Conservation (phyloP, 129 eudicot genomes). For the Chrysanthemum makinoi region DNA sequence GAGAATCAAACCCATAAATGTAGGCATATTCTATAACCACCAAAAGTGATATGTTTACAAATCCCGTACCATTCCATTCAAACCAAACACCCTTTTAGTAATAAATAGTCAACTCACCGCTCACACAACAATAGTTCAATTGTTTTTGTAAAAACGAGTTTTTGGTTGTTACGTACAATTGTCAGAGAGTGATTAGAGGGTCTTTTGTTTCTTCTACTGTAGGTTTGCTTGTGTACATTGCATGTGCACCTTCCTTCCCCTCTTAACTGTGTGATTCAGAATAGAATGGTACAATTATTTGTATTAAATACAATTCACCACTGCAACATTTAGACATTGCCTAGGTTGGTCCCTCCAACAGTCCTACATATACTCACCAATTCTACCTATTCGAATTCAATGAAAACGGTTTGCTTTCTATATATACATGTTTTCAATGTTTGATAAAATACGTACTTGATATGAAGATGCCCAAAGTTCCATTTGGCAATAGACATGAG, state of each 20-base stretch:
- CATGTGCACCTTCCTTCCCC: slow-evolving; percentile 35
- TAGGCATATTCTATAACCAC: no score
- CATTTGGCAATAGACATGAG: no score
- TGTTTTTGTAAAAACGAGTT: slow-evolving; percentile 6
- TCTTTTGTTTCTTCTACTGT: slow-evolving; percentile 29
- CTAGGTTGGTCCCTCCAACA: slow-evolving; percentile 27
- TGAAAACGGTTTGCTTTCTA: slow-evolving; percentile 26
- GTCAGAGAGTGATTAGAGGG: slow-evolving; percentile 30
- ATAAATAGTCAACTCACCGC: no score
- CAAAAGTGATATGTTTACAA: no score
- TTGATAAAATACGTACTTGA: no score
- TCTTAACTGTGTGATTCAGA: slow-evolving; percentile 32
- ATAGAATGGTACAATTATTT: slow-evolving; percentile 36
- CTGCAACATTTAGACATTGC: slow-evolving; percentile 27
- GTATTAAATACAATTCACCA: slow-evolving; percentile 27
- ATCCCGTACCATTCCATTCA: no score
- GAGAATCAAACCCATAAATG: no score
- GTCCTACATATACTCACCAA: background rate
- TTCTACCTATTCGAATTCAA: slow-evolving; percentile 24
- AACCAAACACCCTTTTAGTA: no score
- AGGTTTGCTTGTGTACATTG: slow-evolving; percentile 26
- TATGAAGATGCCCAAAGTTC: no score
- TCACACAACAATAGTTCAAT: background rate
- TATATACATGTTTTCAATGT: no score
- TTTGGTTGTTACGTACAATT: slow-evolving; percentile 29